Evolutionary conservation across 2,329 filamentous ascomycete genomes (phyloP).

Genomic region (Phialemonium atrogriseum): DNA sequence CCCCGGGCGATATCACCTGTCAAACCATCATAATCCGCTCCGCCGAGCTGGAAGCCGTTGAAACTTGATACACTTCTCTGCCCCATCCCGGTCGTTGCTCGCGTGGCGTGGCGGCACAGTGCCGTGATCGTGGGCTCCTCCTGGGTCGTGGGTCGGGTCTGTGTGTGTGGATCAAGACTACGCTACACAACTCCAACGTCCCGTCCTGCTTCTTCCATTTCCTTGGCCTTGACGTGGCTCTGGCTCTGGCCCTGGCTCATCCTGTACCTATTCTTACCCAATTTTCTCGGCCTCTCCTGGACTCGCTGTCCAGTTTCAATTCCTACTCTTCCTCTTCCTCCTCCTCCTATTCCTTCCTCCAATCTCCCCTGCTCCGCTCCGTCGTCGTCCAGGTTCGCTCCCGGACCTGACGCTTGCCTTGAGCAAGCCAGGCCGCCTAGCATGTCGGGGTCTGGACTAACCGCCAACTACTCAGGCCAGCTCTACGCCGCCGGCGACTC

Average conservation of each 20-base stretch:
- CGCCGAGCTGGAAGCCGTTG: conserved; percentile 4
- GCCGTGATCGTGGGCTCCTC: not conserved
- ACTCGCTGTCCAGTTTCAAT: not conserved
- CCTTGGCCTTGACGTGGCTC: not conserved
- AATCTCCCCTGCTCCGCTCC: not conserved
- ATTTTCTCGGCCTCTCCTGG: not conserved
- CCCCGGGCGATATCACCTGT: too few species aligned
- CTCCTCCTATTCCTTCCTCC: not conserved
- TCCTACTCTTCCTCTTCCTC: not conserved
- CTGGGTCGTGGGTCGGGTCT: too few species aligned
- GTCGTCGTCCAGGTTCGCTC: too few species aligned
- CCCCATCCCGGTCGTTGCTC: not conserved
- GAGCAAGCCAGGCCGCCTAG: not conserved
- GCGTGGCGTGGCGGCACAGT: not conserved
- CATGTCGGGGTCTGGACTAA: conserved; percentile 23
- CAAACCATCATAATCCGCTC: too few species aligned
- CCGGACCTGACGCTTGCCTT: not conserved
- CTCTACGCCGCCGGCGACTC: conserved; percentile 21
- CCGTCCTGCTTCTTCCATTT: too few species aligned
- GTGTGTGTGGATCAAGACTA: too few species aligned
- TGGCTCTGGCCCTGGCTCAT: not conserved
- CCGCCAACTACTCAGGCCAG: conserved; percentile 20
- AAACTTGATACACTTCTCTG: conserved; percentile 6
- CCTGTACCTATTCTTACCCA: not conserved
- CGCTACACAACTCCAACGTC: too few species aligned